These are phyloP conservation scores for Trichophyton equinum DNA, from an alignment of 2,329 filamentous ascomycete genomes.

Conservation along the genomic window DNA sequence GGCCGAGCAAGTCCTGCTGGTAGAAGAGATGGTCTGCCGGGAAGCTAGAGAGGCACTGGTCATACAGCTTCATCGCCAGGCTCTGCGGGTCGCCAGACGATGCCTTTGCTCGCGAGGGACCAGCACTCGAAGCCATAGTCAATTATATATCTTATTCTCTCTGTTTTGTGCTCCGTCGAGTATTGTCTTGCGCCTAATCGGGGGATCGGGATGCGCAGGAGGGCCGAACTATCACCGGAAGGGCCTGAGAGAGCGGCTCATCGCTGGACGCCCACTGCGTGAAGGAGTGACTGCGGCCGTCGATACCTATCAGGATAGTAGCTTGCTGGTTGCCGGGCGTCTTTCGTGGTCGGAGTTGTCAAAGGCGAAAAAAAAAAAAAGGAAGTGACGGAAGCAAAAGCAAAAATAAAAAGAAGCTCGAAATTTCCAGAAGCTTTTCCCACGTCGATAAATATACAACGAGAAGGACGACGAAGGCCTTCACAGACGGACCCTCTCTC, in stretches of 20 bases:
- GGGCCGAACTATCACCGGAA: constrained; percentile 20
- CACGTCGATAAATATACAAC: background rate
- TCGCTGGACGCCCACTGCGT: background rate
- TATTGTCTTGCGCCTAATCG: too few species aligned
- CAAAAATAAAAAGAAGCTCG: constrained; percentile 15
- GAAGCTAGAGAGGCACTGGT: constrained; percentile 30
- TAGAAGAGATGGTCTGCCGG: constrained; percentile 34
- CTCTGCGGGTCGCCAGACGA: constrained; percentile 19
- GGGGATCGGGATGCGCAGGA: background rate
- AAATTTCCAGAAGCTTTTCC: constrained; percentile 35
- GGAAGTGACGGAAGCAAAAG: background rate
- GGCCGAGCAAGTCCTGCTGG: constrained; percentile 34
- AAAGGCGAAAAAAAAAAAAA: background rate
- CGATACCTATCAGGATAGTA: background rate
- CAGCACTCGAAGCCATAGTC: constrained; percentile 17
- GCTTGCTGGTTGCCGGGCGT: background rate
- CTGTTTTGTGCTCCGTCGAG: background rate
- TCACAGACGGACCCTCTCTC: background rate
- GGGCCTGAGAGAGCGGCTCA: constrained; percentile 15
- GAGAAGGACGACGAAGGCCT: background rate
- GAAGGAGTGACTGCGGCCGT: background rate
- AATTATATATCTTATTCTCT: background rate
- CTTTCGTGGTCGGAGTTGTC: background rate
- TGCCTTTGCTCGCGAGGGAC: constrained; percentile 20
- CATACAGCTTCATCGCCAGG: constrained; percentile 35